Conservation (phyloP, 2,329 filamentous ascomycete species). For the Rachicladosporium sp. region DNA sequence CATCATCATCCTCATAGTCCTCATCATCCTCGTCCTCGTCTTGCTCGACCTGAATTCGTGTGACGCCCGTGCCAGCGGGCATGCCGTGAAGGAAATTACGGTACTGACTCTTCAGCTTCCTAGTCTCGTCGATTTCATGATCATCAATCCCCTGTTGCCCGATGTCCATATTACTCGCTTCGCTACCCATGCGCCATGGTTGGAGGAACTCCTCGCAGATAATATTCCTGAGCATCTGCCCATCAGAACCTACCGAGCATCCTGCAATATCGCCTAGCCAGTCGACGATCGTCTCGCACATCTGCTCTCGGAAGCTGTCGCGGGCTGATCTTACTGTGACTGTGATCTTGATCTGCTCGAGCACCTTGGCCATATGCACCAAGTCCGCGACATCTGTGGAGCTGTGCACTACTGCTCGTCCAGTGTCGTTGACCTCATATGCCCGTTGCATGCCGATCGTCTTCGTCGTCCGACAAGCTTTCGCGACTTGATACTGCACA, state of each 20-base stretch:
- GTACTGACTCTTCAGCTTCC: conserved; percentile 27
- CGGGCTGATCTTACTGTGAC: conserved; percentile 87
- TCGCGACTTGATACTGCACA: conserved; percentile 77
- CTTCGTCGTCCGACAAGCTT: conserved; percentile 66
- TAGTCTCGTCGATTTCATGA: conserved; percentile 52
- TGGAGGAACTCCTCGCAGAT: conserved; percentile 87
- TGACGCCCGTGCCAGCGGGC: conserved; percentile 13
- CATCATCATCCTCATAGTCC: conserved; percentile 33
- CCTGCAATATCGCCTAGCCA: conserved; percentile 91
- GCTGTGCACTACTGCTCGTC: conserved; percentile 73
- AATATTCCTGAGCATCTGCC: conserved; percentile 62
- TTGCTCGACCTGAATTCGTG: conserved; percentile 16
- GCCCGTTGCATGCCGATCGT: conserved; percentile 62
- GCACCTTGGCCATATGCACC: conserved; percentile 65
- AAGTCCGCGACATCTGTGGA: conserved; percentile 59
- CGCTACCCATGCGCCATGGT: conserved; percentile 76
- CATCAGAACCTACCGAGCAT: conserved; percentile 71
- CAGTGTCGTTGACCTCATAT: conserved; percentile 78
- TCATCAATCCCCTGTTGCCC: conserved; percentile 72
- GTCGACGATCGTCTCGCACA: conserved; percentile 92
- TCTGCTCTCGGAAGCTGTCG: conserved; percentile 93
- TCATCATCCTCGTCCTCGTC: conserved; percentile 37
- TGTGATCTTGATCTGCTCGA: conserved; percentile 92
- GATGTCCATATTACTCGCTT: conserved; percentile 64
- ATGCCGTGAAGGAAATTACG: conserved; percentile 22